Percentiles rank a stretch among this genome's conserved stretches.
Conservation (phyloP, 768 basidiomycete species). For the Auriculariales sp. region DNA sequence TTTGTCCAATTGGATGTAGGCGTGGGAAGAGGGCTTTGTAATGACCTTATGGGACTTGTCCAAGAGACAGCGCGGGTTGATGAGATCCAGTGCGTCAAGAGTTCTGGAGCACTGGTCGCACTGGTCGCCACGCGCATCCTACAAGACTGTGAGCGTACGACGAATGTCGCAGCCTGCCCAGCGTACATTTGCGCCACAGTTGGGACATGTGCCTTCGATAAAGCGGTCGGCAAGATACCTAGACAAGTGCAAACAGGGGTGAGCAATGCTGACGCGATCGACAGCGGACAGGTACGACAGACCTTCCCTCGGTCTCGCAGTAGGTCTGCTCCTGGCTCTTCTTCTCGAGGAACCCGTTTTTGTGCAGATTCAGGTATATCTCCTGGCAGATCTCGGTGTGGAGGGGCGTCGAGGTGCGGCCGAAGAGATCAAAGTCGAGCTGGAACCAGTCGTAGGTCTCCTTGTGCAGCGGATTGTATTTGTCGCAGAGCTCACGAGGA, state of each 20-base stretch:
- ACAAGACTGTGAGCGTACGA: not conserved
- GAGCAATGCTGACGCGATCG: not conserved
- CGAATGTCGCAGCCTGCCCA: not conserved
- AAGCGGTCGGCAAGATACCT: constrained; percentile 95
- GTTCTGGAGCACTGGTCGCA: constrained; percentile 90
- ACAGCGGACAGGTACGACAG: not conserved
- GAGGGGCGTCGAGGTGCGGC: constrained; percentile 77
- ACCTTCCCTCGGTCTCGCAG: constrained; percentile 75
- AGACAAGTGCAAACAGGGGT: constrained; percentile 1
- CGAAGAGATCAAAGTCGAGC: constrained; percentile 95
- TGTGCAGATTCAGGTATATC: constrained; percentile 72
- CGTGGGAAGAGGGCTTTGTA: constrained; percentile 69
- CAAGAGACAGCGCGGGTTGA: constrained; percentile 89
- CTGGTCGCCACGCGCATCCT: constrained; percentile 97
- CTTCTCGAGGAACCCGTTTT: constrained; percentile 61
- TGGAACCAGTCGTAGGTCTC: constrained; percentile 98
- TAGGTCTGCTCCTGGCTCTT: constrained; percentile 89
- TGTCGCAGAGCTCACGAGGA: constrained; percentile 72
- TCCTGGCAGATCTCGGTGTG: constrained; percentile 93
- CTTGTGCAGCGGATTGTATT: constrained; percentile 76
- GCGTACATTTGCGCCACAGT: constrained; percentile 73
- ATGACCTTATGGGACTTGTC: constrained; percentile 66
- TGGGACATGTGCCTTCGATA: constrained; percentile 94
- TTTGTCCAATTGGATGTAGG: constrained; percentile 77
- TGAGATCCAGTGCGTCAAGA: constrained; percentile 81